Base-by-base conservation (phyloP, 139 green algal genomes). In the Yamagishiella unicocca region DNA sequence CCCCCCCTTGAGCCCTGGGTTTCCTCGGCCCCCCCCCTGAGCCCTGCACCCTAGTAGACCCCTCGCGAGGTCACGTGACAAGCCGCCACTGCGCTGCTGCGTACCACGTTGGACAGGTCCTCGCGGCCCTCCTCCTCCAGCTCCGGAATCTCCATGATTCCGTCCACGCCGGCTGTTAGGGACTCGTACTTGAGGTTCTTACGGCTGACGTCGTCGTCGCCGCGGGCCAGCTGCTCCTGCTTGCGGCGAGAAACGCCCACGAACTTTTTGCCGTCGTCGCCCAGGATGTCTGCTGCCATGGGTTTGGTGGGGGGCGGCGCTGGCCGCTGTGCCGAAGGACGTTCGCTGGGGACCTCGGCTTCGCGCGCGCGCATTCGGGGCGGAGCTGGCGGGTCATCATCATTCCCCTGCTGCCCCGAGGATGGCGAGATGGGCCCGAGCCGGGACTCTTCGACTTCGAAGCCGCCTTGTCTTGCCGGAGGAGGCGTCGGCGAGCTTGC, bases 91-190 rank as follows among this genome's bases (percentile, higher is more conserved):
- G n/a, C n/a, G n/a, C n/a, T 58, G 50, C 40, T 27, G 77, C 91
- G 40, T 53, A 94, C 92, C 85, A 92, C 37, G 45, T 71, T 78
- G 38, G 86, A 89, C 21, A 94, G 77, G 87, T 94, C 90, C 73
- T 94, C 92, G 66, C 88, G 90, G 46, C 92, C 92, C 74, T 93
- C 92, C 33, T 94, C 92, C 74, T 93, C 92, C 29, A 94, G 82
- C 88, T 94, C 92, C 22, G 89, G 89, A 43, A 94, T 90, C 25
- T 92, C 89, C 74, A 92, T 82, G 62, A 89, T 88, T 8, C 66
- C 84, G 24, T 88, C 89, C 31, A 54, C 79, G 25, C 74, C 70
- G 6, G 55, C 37, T 9, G 88, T 87, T 50, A 90, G 33, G 29
- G 88, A 70, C 29, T 92, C 88, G 62, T 79, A 87, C 67, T 87